Base-by-base conservation (phyloP, 2,329 filamentous ascomycete species). In the Xylaria sp. region DNA sequence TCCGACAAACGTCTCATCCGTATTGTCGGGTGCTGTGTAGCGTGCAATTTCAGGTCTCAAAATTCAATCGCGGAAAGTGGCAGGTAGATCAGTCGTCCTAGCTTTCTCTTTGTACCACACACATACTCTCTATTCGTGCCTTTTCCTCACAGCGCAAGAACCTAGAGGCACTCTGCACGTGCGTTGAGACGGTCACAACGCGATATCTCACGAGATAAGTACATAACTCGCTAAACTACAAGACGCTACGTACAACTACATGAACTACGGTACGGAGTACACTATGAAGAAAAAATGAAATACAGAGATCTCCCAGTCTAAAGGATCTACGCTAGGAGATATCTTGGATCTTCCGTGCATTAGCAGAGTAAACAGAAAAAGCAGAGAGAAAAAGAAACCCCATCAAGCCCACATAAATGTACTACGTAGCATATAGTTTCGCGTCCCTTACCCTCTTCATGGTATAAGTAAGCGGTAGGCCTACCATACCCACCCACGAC, bases 1-100 rank as follows among this genome's bases (percentile, higher is more conserved):
- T 57, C 62, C 51, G 52, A 65, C 54, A 60, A 60, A 66, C 49
- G 57, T 41, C 56, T 41, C 49, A 56, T 49, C 64, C 64, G 57
- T 52, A 49, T 36, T 56, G 64, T 61, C 56, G 64, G 64, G 64
- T 55, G 39, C 57, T 12, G 28, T 57, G 33, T 18, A 28, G 55
- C 36, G 55, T 43, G 23, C 54, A 25, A 28, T 3, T 3, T 33
- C 20, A 43, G 28, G 12, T 31, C 52, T 12, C 23, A 10, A 28
- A 10, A 55, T 28, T n/a, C 39, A 12, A 13, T 12, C 23, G 31
- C 23, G 56, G 55, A 57, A 57, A 28, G 36, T 18, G 33, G 20
- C 55, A 43, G 20, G 55, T 23, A 39, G 52, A 56, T 56, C 52
- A 23, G 2, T 36, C 28, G 28, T 52, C 23, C 49, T 12, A 18